Base-by-base conservation (phyloP, 176 grass and related monocot species). In the Carex kokanica region DNA sequence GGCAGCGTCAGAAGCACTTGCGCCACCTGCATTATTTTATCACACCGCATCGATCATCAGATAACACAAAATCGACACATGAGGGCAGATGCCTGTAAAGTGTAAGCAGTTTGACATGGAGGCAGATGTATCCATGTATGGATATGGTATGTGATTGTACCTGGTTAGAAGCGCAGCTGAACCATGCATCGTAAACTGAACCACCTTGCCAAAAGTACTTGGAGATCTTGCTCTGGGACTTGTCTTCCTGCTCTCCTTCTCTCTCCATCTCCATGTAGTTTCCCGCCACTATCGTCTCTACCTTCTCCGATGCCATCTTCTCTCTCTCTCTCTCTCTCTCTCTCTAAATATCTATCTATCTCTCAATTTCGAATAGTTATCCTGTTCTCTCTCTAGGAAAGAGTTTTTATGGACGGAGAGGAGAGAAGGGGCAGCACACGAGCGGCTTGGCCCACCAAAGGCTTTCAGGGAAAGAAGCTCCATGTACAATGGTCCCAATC, bases 1-100 rank as follows among this genome's bases (percentile, higher is more conserved):
- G 96, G 96, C 86, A 99, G 85, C 64, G 96, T 99, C 85, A 99
- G 91, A 49, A 99, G 93, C 85, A 99, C 96, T 91, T 99, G 96
- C 45, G 96, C 96, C 81, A 99, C 96, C 91, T 90, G 58, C 72
- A 81, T 29, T 9, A 21, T 17, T 56, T 60, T 16, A 27, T 51
- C 16, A 29, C 18, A 16, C 34, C 21, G 6, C 11, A 45, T 71
- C 5, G 36, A 38, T 38, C 84, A 86, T 63, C 16, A 86, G 11
- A 54, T 32, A 7, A 80, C 29, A 18, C 40, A 64, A 8, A 54
- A 54, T 4, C 8, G 2, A 47, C 43, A 47, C 9, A 47, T 9
- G 43, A 43, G 0, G 41, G 41, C 41, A 43, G 15, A 29, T 60
- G 31, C 17, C 32, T 62, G 16, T 11, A 25, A 60, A 60, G 1